Evolutionary conservation across 2,329 filamentous ascomycete species (phyloP), one percentile per base, ranked within the genome.

Genomic region (Beauveria australis): DNA sequence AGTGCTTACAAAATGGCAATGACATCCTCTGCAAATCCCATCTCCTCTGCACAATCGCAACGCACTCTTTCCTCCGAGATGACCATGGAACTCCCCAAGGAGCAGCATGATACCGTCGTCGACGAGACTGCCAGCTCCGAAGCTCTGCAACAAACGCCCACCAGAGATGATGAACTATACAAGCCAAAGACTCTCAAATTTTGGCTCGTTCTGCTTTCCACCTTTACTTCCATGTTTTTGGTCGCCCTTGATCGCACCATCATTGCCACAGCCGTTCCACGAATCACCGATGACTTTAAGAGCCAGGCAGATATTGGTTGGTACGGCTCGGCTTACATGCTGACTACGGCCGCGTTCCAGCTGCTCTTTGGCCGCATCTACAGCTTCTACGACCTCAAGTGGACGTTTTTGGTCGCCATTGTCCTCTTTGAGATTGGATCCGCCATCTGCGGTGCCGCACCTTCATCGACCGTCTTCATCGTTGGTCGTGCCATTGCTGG

Each of bases 301-400:
- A 79, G 79, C 55, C 71, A 83, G 5, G 78, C 77, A 5, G 82
- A 86, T 63, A 81, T 86, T 58, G 82, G 81, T 55, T 86, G 83
- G 83, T 85, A 85, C 68, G 81, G 80, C 3, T 81, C 80, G 53
- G 78, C 80, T 7, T 83, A 83, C 68, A 81, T 86, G 76, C 73
- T 87, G 64, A 84, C 83, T 14, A 81, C 81, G 2, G 78, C 81
- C 7, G 80, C 80, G n/a, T 74, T 71, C 22, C 79, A 82, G 65
- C 73, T 82, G 3, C 66, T 82, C 9, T 83, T 80, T 66, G 81
- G 81, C 7, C 75, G 80, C 44, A 74, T 84, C 44, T 84, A 82
- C 68, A 78, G 76, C 63, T 81, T 81, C 64, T 84, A 82, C 64
- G 74, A 78, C 60, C 72, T 79, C 63, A 79, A 81, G 61, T 76